These are phyloP conservation scores for Echeveria elegans DNA, from an alignment of 164 flowering plant species.

Conservation along the genomic window DNA sequence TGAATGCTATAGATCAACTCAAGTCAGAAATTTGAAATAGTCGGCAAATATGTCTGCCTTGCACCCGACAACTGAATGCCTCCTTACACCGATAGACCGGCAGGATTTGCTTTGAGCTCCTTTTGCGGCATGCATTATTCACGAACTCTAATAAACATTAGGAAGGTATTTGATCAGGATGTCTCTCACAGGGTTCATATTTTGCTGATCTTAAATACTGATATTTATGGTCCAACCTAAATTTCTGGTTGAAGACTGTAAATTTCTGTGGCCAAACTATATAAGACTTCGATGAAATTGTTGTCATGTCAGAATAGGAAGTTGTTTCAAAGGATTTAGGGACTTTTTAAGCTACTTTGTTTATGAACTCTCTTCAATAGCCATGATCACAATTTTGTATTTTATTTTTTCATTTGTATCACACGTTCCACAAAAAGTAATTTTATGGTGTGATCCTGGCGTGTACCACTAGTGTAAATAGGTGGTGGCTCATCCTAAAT, in stretches of 20 bases:
- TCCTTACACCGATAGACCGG: not conserved
- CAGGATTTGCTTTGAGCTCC: not conserved
- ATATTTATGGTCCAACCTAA: not conserved
- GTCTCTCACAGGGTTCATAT: not conserved
- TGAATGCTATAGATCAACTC: conserved; percentile 57
- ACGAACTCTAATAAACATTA: not conserved
- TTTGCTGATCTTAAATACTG: no score
- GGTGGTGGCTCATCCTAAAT: no score
- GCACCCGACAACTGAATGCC: conserved; percentile 25
- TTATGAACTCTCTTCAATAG: no score
- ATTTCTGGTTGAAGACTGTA: not conserved
- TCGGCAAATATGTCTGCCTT: conserved; percentile 46
- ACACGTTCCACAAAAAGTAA: no score
- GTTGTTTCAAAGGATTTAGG: not conserved
- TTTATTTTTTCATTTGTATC: no score
- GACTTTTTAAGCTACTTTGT: no score
- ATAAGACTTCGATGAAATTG: not conserved
- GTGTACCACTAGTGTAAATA: no score
- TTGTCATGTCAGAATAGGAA: not conserved
- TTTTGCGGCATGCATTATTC: not conserved
- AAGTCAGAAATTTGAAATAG: conserved; percentile 54
- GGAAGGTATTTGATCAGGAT: not conserved
- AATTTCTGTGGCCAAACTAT: not conserved
- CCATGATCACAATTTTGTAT: no score
- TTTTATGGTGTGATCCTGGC: no score